A percentile compares a stretch with the other conserved stretches of the same genome.
Evolutionary conservation across 2,329 filamentous ascomycete species (phyloP).

Genomic region (Trichoderma guizhouense): DNA sequence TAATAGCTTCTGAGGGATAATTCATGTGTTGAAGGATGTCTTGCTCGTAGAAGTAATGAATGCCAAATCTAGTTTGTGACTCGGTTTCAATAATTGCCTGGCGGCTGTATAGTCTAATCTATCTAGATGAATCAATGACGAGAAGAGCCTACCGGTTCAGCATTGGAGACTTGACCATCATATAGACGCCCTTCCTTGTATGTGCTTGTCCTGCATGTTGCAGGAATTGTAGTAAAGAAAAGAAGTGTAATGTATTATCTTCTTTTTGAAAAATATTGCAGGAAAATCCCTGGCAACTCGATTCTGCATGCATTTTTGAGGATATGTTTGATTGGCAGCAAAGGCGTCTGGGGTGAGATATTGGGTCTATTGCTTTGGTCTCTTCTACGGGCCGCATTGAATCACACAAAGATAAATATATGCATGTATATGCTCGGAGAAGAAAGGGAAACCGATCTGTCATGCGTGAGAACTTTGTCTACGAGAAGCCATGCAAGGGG

Average conservation of each 20-base stretch:
- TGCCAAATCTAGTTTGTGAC: no score
- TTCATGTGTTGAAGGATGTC: no score
- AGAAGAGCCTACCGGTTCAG: no score
- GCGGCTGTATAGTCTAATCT: no score
- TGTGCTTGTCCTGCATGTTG: background rate
- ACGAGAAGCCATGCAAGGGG: background rate
- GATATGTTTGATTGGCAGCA: background rate
- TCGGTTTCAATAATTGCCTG: no score
- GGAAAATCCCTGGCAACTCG: background rate
- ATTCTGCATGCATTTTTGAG: rapidly evolving
- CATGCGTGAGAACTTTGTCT: background rate
- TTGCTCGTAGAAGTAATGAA: no score
- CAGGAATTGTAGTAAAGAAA: background rate
- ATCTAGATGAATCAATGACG: no score
- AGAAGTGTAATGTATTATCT: background rate
- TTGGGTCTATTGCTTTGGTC: background rate
- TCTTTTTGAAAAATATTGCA: background rate
- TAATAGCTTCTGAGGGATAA: no score
- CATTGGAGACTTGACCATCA: no score
- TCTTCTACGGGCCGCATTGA: background rate
- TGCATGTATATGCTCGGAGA: background rate
- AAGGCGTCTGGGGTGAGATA: background rate
- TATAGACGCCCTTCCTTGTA: background rate
- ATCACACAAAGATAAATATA: background rate
- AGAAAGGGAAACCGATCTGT: background rate